Conservation (phyloP, 768 basidiomycete species). For the Russula compacta region DNA sequence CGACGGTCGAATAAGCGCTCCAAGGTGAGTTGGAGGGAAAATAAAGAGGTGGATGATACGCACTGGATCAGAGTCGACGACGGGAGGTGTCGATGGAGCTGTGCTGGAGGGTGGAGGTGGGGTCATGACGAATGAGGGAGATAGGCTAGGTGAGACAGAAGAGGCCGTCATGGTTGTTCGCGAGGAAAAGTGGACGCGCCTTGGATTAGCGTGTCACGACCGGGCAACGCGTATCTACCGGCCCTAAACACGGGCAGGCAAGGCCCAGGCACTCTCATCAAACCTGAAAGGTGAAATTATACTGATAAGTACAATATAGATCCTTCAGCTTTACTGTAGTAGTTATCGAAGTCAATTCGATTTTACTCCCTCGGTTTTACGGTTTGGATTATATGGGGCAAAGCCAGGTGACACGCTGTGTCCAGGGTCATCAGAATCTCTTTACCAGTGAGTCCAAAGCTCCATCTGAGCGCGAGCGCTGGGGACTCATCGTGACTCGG, state of each 20-base stretch:
- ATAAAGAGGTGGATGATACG: neutral
- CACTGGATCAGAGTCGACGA: slow-evolving; percentile 9
- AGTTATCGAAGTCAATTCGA: no score
- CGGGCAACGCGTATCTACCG: slow-evolving; percentile 9
- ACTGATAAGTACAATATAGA: no score
- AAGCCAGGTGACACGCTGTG: no score
- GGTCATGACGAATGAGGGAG: slow-evolving; percentile 7
- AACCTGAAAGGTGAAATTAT: no score
- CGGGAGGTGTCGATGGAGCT: slow-evolving; percentile 3
- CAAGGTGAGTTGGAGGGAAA: neutral
- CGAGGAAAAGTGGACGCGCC: neutral
- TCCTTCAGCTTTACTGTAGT: no score
- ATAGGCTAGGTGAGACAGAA: slow-evolving; percentile 1
- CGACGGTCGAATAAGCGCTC: neutral
- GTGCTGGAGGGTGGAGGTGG: slow-evolving; percentile 3
- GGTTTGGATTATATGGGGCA: no score
- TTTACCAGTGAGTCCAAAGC: no score
- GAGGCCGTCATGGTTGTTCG: neutral
- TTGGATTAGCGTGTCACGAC: neutral
- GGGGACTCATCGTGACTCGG: no score
- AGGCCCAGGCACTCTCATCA: no score
- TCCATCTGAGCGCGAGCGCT: no score
- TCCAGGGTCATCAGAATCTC: no score
- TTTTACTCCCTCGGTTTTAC: no score
- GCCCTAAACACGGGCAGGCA: slow-evolving; percentile 13